Conservation (phyloP, 352 stramenopile genomes). For the Pythium diclinum region DNA sequence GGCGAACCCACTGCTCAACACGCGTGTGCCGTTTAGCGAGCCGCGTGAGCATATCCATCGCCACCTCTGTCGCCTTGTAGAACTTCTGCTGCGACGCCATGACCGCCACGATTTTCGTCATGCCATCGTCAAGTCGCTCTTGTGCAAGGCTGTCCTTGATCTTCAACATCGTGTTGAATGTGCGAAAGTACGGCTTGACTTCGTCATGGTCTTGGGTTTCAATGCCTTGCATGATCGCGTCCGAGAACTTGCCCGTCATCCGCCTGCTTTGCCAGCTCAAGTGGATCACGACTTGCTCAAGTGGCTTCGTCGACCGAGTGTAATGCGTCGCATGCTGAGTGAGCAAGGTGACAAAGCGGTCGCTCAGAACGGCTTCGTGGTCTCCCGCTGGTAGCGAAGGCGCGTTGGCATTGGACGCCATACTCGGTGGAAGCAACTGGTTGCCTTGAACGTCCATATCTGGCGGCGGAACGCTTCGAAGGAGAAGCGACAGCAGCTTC, state of each 20-base stretch:
- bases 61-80: conserved; percentile 84
- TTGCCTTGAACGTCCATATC: conserved; percentile 55
- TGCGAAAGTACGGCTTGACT: conserved; percentile 87
- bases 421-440: conserved; percentile 41
- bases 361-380: conserved; percentile 63
- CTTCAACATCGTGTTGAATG: conserved; percentile 77
- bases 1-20: conserved; percentile 61
- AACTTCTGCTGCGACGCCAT: conserved; percentile 85
- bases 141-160: conserved; percentile 62
- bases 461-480: conserved; percentile 67
- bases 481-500: conserved; percentile 69
- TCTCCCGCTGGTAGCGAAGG: conserved; percentile 51
- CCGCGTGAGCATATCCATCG: conserved; percentile 82
- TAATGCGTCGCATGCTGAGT: conserved; percentile 72
- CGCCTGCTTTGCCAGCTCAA: conserved; percentile 76
- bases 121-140: conserved; percentile 61
- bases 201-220: conserved; percentile 81
- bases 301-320: conserved; percentile 73
- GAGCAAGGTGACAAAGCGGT: conserved; percentile 74
- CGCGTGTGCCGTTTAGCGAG: conserved; percentile 69
- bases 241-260: conserved; percentile 52
- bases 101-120: conserved; percentile 70
- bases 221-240: conserved; percentile 72
- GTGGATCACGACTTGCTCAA: conserved; percentile 75
- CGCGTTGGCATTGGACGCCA: conserved; percentile 65